Base-by-base conservation (phyloP, 345 rosid species). In the Carallia brachiata region DNA sequence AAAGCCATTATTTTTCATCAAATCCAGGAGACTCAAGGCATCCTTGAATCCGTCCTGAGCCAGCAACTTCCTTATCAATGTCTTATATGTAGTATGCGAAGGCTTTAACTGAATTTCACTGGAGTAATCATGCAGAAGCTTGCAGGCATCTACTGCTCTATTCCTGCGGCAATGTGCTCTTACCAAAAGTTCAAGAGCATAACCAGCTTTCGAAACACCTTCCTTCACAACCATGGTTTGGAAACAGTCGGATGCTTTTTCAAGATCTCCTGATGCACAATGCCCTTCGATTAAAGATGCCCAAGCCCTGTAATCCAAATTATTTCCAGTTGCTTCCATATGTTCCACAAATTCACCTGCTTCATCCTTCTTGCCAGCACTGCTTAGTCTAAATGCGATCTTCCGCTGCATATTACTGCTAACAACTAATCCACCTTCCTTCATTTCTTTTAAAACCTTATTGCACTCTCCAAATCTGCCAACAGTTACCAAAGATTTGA, bases 1-100 rank as follows among this genome's bases (percentile, higher is more conserved):
- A 76, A 79, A 85, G 36, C 95, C 97, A 47, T 88, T 83, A 75
- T 68, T 77, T 79, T 83, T 90, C 98, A 94, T 94, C 76, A 86
- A 70, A 54, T 79, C 75, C 72, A 91, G 61, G 36, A 91, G 79
- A 73, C 66, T 77, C 76, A 90, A 75, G 72, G 95, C 96, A 69
- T 86, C 89, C 64, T 82, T 79, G 77, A 92, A 92, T 65, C 86
- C 93, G 44, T 82, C 88, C 66, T 84, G 86, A 73, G 63, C 85
- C 81, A 95, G 66, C 63, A 89, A 84, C 75, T 89, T 84, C 61
- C 47, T 77, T 70, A 84, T 84, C 85, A 95, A 71, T 69, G 74
- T 60, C 75, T 80, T 88, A 81, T 86, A 95, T 0, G 96, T 90
- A 53, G 74, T 71, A 60, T 88, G 90, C 66, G 68, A 66, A 72